These are phyloP conservation scores for Gonium pectorale DNA, from an alignment of 139 green algal species.

Conservation along the genomic window DNA sequence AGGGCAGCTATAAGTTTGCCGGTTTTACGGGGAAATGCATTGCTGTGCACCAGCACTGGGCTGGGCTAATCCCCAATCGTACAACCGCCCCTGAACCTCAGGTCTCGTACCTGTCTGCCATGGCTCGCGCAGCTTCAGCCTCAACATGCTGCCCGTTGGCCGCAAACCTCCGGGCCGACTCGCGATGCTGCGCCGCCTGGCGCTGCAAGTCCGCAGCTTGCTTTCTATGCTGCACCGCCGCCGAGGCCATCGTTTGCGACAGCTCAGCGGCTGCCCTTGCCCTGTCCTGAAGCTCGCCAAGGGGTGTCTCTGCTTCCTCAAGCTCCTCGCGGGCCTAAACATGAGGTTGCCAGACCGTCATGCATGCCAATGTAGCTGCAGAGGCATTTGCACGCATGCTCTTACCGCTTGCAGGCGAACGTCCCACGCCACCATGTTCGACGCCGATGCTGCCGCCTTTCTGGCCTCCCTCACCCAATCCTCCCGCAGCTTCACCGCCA, in stretches of 20 bases:
- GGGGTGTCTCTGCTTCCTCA: neutral
- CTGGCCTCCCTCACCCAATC: constrained; percentile 9
- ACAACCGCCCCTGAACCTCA: too few relatives aligned
- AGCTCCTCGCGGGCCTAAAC: constrained; percentile 3
- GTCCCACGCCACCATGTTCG: neutral
- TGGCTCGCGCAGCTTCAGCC: neutral
- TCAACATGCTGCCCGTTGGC: neutral
- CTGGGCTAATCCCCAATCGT: too few relatives aligned
- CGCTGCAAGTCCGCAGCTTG: neutral
- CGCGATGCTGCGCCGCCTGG: constrained; percentile 11
- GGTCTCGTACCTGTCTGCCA: constrained; percentile 36
- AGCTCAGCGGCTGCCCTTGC: neutral
- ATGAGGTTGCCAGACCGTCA: neutral
- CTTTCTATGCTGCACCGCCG: constrained; percentile 7
- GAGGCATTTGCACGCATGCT: too few relatives aligned
- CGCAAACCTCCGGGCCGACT: neutral
- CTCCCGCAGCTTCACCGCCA: neutral
- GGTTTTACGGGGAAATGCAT: too few relatives aligned
- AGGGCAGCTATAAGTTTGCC: too few relatives aligned
- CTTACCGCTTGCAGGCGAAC: neutral
- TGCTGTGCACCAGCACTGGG: too few relatives aligned
- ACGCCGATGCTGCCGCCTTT: neutral
- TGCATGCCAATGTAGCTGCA: too few relatives aligned
- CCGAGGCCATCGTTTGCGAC: neutral
- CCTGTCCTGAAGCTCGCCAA: neutral